Conservation (phyloP, 352 stramenopile genomes). For the Phytophthora pluvialis region DNA sequence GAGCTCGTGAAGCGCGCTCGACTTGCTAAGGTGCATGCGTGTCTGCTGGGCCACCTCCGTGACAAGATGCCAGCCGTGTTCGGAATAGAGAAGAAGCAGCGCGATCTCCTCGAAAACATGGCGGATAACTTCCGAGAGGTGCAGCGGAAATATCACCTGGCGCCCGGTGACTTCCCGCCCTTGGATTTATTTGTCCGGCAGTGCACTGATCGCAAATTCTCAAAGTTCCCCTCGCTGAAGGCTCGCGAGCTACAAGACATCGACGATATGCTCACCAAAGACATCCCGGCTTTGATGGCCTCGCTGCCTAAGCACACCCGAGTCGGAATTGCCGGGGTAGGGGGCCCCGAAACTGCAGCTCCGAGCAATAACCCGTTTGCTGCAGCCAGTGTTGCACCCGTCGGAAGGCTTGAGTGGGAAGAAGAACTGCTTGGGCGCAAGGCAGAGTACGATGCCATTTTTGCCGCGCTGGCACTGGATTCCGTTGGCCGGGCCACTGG, state of each 20-base stretch:
- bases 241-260: conserved; percentile 97
- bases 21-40: conserved; percentile 97
- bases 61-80: conserved; percentile 97
- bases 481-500: conserved; percentile 59
- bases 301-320: conserved; percentile 63
- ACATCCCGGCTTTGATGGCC: conserved; percentile 95
- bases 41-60: conserved; percentile 97
- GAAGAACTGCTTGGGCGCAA: conserved; percentile 64
- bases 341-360: neutral
- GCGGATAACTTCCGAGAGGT: conserved; percentile 96
- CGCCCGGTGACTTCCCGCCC: conserved; percentile 94
- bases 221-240: conserved; percentile 93
- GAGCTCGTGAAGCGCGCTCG: conserved; percentile 96
- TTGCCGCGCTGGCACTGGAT: conserved; percentile 73
- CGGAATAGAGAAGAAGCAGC: conserved; percentile 97
- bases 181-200: conserved; percentile 89
- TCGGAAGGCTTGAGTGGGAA: conserved; percentile 63
- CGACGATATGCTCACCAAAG: conserved; percentile 96
- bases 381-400: conserved; percentile 38
- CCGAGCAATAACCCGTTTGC: conserved; percentile 38
- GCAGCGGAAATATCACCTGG: conserved; percentile 97
- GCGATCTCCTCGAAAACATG: conserved; percentile 95
- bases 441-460: conserved; percentile 83
- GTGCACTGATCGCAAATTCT: conserved; percentile 89
- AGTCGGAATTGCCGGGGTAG: conserved; percentile 17